These are phyloP conservation scores for Suillus hirtellus DNA, from an alignment of 768 basidiomycete genomes.

Conservation along the genomic window DNA sequence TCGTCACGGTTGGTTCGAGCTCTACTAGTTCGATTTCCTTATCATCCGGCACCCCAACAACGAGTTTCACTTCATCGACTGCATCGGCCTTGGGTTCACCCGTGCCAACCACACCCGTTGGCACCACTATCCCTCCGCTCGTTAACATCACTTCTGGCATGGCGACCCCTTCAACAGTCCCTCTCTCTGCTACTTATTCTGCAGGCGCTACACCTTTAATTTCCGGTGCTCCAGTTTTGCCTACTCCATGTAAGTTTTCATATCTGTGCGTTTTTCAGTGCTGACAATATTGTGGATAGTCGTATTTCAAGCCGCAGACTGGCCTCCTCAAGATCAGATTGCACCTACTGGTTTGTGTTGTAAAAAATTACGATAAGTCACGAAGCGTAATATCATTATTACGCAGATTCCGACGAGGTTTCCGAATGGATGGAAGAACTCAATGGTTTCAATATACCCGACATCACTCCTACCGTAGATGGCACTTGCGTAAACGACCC, in stretches of 20 bases:
- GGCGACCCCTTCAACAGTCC: constrained; percentile 50
- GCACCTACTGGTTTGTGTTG: constrained; percentile 55
- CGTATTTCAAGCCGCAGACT: constrained; percentile 45
- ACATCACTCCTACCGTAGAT: constrained; percentile 59
- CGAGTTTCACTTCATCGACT: constrained; percentile 7
- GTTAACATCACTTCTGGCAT: constrained; percentile 62
- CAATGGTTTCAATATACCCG: constrained; percentile 67
- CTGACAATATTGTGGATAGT: constrained; percentile 36
- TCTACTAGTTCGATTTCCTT: background rate
- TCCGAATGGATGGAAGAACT: constrained; percentile 75
- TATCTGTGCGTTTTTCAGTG: background rate
- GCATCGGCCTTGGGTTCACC: constrained; percentile 21
- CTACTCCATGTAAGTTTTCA: constrained; percentile 50
- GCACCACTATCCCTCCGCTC: constrained; percentile 57
- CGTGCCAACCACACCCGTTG: constrained; percentile 31
- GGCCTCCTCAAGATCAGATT: constrained; percentile 64
- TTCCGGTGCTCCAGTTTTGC: constrained; percentile 65
- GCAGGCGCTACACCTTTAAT: constrained; percentile 64
- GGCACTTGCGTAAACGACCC: constrained; percentile 70
- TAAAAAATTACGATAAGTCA: background rate
- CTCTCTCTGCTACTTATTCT: constrained; percentile 52
- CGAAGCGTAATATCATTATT: background rate
- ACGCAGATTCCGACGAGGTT: constrained; percentile 60
- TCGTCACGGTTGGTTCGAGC: constrained; percentile 5
- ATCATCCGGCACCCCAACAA: background rate